Base-by-base conservation (phyloP, 306 rosid species). In the Vigna radiata region DNA sequence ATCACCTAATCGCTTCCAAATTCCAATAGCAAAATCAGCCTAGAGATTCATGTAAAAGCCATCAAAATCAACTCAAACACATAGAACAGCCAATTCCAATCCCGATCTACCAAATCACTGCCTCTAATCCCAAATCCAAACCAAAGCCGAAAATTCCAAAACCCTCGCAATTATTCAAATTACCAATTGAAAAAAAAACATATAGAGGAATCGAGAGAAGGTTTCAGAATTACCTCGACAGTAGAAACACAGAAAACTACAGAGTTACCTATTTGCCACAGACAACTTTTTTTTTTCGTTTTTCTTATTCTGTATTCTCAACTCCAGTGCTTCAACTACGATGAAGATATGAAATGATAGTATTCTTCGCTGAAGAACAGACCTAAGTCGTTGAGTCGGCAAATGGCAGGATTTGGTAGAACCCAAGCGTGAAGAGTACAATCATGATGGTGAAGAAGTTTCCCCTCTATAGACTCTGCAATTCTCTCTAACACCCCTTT, bases 91-190 rank as follows among this genome's bases (percentile, higher is more conserved):
- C 46, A 55, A 69, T 41, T 58, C 12, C 55, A 52, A n/a, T 8
- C 77, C 70, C 70, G 89, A 86, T 86, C 85, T 72, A 66, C 11
- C 31, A 18, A 70, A 68, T 76, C 25, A 48, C 37, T 39, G 43
- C 46, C 77, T 41, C 6, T 17, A 73, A 68, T 55, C 10, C 4
- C 10, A 39, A 46, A 69, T 2, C 54, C 71, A 63, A 70, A 54
- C 13, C 43, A 2, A 17, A 33, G 46, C 27, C 33, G 21, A 23
- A 53, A 41, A 19, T 1, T 50, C n/a, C n/a, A 8, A 29, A 69
- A 27, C 74, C 6, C 17, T 18, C 7, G 3, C 46, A 9, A 41
- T 2, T 2, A 41, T 41, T 41, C 46, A 41, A 41, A 41, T 8
- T 9, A 41, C 46, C 13, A 41, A 8, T 41, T 41, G 13, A 9